These are phyloP conservation scores for Gyrodon lividus DNA, from an alignment of 768 basidiomycete species.

Conservation along the genomic window DNA sequence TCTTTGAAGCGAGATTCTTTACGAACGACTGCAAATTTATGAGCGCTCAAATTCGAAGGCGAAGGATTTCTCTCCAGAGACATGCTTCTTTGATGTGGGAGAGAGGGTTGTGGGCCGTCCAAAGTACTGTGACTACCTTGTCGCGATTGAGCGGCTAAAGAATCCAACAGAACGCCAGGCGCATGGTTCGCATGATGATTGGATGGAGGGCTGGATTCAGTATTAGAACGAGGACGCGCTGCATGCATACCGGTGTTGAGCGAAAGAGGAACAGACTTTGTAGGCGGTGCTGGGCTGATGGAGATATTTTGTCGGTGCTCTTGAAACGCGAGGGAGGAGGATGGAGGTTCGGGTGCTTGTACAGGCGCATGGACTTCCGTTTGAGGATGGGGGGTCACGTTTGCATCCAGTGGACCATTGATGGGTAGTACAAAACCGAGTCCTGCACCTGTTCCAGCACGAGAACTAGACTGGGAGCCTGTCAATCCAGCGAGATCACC, in stretches of 20 bases:
- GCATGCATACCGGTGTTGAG: not conserved
- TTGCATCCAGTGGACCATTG: slow-evolving; percentile 7
- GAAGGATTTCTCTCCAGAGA: slow-evolving; percentile 2
- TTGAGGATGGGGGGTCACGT: not conserved
- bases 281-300: not conserved
- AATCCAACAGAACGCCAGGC: slow-evolving; percentile 7
- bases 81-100: not conserved
- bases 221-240: slow-evolving; percentile 26
- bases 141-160: slow-evolving; percentile 13
- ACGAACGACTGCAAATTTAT: not conserved
- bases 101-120: slow-evolving; percentile 1
- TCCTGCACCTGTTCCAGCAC: slow-evolving; percentile 47
- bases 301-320: not conserved
- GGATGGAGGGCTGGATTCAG: slow-evolving; percentile 14
- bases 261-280: slow-evolving; percentile 8
- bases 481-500: slow-evolving; percentile 55
- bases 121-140: slow-evolving; percentile 18
- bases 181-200: slow-evolving; percentile 10
- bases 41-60: not conserved
- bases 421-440: slow-evolving; percentile 41
- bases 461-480: slow-evolving; percentile 48
- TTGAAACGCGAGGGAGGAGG: not conserved
- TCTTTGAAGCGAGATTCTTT: slow-evolving; percentile 9
- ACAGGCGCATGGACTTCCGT: not conserved
- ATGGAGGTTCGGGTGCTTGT: not conserved